phyloP scores from a whole-genome alignment of 192 early-diverging fungal genomes.

The Coemansia sp. region DNA sequence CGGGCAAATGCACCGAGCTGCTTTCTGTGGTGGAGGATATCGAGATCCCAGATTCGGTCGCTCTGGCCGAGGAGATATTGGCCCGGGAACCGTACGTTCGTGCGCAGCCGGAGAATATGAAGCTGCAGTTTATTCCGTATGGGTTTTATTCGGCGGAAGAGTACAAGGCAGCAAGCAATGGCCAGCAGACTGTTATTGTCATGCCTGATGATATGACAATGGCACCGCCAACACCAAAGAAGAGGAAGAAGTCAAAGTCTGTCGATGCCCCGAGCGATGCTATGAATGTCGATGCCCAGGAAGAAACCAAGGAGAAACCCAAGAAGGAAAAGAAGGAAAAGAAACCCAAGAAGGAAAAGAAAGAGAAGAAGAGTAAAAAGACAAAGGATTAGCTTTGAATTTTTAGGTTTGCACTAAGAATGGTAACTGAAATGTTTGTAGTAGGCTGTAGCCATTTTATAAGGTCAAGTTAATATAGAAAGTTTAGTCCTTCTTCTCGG shows the following conservation, averaged over 20 bases:
- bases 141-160: slow-evolving; percentile 52
- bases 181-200: background rate
- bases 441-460: too few species aligned
- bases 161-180: slow-evolving; percentile 15
- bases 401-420: too few species aligned
- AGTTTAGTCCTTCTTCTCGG: slow-evolving; percentile 57
- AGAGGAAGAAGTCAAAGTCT: slow-evolving; percentile 13
- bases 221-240: slow-evolving; percentile 7
- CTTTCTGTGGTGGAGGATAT: slow-evolving; percentile 42
- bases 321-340: slow-evolving; percentile 31
- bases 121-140: slow-evolving; percentile 45
- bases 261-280: background rate
- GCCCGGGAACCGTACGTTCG: slow-evolving; percentile 14
- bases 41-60: slow-evolving; percentile 22
- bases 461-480: slow-evolving; percentile 2
- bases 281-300: slow-evolving; percentile 8
- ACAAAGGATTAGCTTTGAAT: background rate
- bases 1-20: slow-evolving; percentile 19
- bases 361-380: slow-evolving; percentile 18
- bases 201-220: background rate
- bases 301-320: slow-evolving; percentile 3
- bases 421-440: too few species aligned
- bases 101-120: slow-evolving; percentile 47
- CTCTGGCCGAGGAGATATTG: slow-evolving; percentile 22
- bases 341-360: slow-evolving; percentile 6